phyloP scores from a whole-genome alignment of 139 green algal genomes.

The Tetradesmus lagerheimii region DNA sequence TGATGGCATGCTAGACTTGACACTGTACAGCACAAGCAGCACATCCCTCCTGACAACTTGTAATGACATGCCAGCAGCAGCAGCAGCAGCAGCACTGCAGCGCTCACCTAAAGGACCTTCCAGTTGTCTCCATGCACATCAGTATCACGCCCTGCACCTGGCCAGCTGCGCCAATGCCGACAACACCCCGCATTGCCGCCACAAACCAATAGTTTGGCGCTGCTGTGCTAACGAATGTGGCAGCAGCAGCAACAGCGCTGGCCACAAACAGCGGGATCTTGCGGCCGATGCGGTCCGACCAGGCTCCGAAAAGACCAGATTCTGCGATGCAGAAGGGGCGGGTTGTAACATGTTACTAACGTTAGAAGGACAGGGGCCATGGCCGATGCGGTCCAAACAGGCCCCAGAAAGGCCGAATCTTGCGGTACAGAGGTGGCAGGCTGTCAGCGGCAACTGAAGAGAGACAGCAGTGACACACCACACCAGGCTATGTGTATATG shows the following conservation, averaged over 20 bases:
- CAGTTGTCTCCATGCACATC: slow-evolving; percentile 17
- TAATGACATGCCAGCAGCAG: not conserved
- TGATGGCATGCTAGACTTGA: too few relatives aligned
- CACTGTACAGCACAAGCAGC: not conserved
- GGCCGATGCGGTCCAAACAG: too few relatives aligned
- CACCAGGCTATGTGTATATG: too few relatives aligned
- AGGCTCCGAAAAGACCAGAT: not conserved
- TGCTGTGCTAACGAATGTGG: not conserved
- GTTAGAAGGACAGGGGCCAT: too few relatives aligned
- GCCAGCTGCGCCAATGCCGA: not conserved
- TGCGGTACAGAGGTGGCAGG: too few relatives aligned
- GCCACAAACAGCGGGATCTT: slow-evolving; percentile 2
- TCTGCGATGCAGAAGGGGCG: not conserved
- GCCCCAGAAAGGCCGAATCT: too few relatives aligned
- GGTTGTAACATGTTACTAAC: too few relatives aligned
- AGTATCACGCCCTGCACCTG: slow-evolving; percentile 18
- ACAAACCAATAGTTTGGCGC: slow-evolving; percentile 12
- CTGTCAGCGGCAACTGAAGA: too few relatives aligned
- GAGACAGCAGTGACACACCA: too few relatives aligned
- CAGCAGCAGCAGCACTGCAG: not conserved
- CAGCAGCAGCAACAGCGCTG: slow-evolving; percentile 3
- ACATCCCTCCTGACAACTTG: too few relatives aligned
- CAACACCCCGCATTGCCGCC: not conserved
- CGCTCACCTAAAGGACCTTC: not conserved
- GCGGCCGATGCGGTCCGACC: not conserved